phyloP scores from a whole-genome alignment of 1,284 basidiomycete genomes.

The Irpex sp. region DNA sequence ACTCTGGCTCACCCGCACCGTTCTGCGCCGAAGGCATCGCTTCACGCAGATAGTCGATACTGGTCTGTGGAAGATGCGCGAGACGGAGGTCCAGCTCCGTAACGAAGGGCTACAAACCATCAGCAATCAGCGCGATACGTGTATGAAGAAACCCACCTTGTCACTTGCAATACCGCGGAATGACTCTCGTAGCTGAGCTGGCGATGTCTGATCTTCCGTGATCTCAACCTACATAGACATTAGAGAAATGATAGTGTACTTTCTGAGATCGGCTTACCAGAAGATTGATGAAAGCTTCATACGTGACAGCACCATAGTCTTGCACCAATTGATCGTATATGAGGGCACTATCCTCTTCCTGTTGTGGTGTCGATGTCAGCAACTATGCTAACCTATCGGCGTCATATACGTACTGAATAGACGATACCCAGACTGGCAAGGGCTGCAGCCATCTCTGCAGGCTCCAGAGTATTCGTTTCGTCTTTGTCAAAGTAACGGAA shows the following conservation, averaged over 20 bases:
- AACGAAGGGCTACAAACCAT: conserved; percentile 67
- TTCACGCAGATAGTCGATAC: conserved; percentile 80
- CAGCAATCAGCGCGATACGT: neutral
- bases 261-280: too few species aligned
- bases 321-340: conserved; percentile 82
- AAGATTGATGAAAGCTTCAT: conserved; percentile 93
- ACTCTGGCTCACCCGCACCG: conserved; percentile 57
- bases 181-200: conserved; percentile 88
- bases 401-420: conserved; percentile 59
- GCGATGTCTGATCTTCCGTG: conserved; percentile 91
- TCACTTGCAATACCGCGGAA: conserved; percentile 90
- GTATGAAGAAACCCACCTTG: conserved; percentile 64
- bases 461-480: conserved; percentile 80
- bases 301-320: conserved; percentile 86
- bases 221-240: conserved; percentile 70
- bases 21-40: conserved; percentile 57
- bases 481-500: conserved; percentile 98
- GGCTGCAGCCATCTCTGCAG: conserved; percentile 88
- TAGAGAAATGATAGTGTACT: too few species aligned
- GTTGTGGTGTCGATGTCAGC: conserved; percentile 7
- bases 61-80: conserved; percentile 75
- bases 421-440: conserved; percentile 93
- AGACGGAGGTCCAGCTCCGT: conserved; percentile 90
- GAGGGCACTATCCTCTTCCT: conserved; percentile 84
- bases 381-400: neutral